Base-by-base conservation (phyloP, 2,329 filamentous ascomycete species). In the Sclerotinia minor region DNA sequence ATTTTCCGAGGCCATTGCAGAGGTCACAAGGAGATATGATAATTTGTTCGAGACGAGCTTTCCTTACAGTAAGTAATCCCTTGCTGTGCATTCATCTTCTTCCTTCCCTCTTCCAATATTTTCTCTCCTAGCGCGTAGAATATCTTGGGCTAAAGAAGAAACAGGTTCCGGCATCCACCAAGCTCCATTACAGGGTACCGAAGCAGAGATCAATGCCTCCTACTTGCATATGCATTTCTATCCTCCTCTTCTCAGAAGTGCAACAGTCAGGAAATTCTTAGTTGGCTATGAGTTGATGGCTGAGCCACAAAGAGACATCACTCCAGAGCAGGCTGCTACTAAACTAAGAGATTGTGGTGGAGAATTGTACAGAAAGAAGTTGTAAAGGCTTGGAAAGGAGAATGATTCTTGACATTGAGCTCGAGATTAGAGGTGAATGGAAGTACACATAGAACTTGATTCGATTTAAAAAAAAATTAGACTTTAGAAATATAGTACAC, bases 191-290 rank as follows among this genome's bases (percentile, higher is more conserved):
- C 87, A 90, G 35, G 93, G 92, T 29, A 90, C 87, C 0, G 84
- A 87, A 1, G 92, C 96, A 70, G 94, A 98, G 79, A 86, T 94
- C 65, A 91, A 97, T 74, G 88, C 88, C 70, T 92, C 92, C 73
- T 94, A 96, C 79, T 88, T 99, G 77, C 95, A 99, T 79, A 89
- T 99, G 82, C 95, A 99, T 81, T 99, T 99, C 79, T 98, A 97
- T 78, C 95, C 95, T 53, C 95, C 95, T 17, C 83, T 99, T 58
- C 83, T 99, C 71, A 88, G 95, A 67, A 97, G 93, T 58, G 94
- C 95, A 2, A 97, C 93, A 0, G 94, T 99, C 58, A 89, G 92
- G 73, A 99, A 99, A 81, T 99, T 98, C 80, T 80, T 98, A 64
- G 95, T 99, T 45, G 95, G 95, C 0, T 98, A 96, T 78, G 95